These are phyloP conservation scores for Fomitopsis serialis DNA, from an alignment of 768 basidiomycete genomes.

Conservation along the genomic window DNA sequence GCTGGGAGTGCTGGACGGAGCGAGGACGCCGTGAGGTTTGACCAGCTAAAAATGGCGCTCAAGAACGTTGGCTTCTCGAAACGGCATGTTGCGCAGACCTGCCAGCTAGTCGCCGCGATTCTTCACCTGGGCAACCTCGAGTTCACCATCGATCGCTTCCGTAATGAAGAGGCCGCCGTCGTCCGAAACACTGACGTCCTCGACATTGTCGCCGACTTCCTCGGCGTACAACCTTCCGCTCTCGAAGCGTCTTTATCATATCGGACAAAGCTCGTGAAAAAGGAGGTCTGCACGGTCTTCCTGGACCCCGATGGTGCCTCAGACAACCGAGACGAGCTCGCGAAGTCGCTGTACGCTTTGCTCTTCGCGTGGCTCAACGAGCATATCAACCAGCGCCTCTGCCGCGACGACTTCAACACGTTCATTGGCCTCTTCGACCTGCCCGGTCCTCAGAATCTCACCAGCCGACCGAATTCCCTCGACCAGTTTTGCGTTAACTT, in stretches of 20 bases:
- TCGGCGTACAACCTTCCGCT: conserved; percentile 70
- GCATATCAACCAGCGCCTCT: conserved; percentile 91
- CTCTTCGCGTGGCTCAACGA: conserved; percentile 97
- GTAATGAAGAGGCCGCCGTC: conserved; percentile 90
- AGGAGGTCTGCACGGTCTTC: conserved; percentile 96
- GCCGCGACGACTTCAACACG: conserved; percentile 86
- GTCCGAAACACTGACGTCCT: conserved; percentile 82
- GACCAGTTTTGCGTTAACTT: conserved; percentile 98
- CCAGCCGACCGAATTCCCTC: conserved; percentile 83
- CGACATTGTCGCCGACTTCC: conserved; percentile 83
- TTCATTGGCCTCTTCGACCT: conserved; percentile 94
- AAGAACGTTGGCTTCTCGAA: conserved; percentile 93
- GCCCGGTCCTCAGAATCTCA: conserved; percentile 88
- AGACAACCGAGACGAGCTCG: conserved; percentile 90
- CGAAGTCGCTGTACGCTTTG: conserved; percentile 88
- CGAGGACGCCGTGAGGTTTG: conserved; percentile 85
- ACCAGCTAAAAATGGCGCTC: conserved; percentile 90
- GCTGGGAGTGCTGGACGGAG: conserved; percentile 45
- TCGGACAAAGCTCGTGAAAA: conserved; percentile 89
- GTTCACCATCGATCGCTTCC: conserved; percentile 75
- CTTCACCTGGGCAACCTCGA: conserved; percentile 95
- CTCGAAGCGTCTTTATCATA: conserved; percentile 83
- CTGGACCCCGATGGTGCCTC: conserved; percentile 92
- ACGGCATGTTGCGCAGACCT: conserved; percentile 90
- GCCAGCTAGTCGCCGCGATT: conserved; percentile 92